These are phyloP conservation scores for Globisporangium abappressorium DNA, from an alignment of 352 stramenopile genomes.

Conservation along the genomic window DNA sequence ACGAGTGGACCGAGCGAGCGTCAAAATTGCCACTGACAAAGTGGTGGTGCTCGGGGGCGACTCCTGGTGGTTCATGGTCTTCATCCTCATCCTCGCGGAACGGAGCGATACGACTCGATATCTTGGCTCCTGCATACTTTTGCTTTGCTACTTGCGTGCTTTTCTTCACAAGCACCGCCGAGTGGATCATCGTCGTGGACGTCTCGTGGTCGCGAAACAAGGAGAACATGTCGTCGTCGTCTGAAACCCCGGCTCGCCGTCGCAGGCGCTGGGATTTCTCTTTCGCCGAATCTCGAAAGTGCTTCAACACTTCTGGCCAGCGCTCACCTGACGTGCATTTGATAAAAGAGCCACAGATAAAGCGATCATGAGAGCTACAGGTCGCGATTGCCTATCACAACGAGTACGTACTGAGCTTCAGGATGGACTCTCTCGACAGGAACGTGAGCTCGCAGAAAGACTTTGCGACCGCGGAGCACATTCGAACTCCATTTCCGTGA, in stretches of 20 bases:
- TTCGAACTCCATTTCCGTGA: slow-evolving; percentile 79
- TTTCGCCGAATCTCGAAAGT: slow-evolving; percentile 54
- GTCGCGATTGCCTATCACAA: background rate
- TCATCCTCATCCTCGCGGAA: slow-evolving; percentile 6
- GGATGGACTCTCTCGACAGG: slow-evolving; percentile 67
- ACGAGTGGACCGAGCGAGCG: background rate
- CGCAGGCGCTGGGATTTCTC: slow-evolving; percentile 44
- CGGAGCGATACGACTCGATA: slow-evolving; percentile 19
- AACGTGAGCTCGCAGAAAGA: slow-evolving; percentile 81
- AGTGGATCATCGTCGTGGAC: slow-evolving; percentile 32
- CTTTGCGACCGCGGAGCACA: slow-evolving; percentile 75
- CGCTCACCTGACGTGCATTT: slow-evolving; percentile 21
- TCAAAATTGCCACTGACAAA: slow-evolving; percentile 21
- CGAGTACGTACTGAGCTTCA: slow-evolving; percentile 59
- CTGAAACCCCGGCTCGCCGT: slow-evolving; percentile 25
- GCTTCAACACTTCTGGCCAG: slow-evolving; percentile 68
- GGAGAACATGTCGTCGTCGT: slow-evolving; percentile 19
- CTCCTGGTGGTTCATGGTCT: background rate
- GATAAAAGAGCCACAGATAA: too few relatives aligned
- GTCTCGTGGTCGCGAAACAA: slow-evolving; percentile 26
- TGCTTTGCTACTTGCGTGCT: slow-evolving; percentile 18
- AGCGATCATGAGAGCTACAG: too few relatives aligned
- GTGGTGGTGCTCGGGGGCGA: background rate
- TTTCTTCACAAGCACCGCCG: slow-evolving; percentile 24
- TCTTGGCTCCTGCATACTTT: background rate